These are phyloP conservation scores for Fusarium begoniae DNA, from an alignment of 2,329 filamentous ascomycete species.

Conservation along the genomic window DNA sequence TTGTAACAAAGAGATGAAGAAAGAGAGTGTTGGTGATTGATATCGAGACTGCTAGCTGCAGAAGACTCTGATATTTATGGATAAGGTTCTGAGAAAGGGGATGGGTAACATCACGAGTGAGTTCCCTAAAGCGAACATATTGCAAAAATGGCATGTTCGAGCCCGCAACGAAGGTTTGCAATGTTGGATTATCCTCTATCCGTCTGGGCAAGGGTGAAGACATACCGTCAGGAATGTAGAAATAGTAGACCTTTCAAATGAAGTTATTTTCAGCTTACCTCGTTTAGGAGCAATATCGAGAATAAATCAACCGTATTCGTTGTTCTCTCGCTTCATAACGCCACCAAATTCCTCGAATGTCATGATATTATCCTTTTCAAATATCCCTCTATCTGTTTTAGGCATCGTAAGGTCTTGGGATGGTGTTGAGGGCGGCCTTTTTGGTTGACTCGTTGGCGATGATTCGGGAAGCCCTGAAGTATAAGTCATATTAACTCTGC, in stretches of 20 bases:
- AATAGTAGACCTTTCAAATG: neutral
- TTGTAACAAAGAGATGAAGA: too few relatives aligned
- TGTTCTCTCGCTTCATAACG: neutral
- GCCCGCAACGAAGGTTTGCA: neutral
- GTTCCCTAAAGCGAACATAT: neutral
- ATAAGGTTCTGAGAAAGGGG: neutral
- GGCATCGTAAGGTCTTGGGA: neutral
- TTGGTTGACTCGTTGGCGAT: neutral
- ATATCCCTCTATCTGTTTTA: neutral
- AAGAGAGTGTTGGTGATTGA: neutral
- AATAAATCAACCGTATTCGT: neutral
- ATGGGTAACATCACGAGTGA: neutral
- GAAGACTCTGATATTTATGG: constrained; percentile 7
- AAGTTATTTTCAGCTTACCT: neutral
- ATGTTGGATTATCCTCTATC: neutral
- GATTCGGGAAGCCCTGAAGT: neutral
- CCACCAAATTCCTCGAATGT: neutral
- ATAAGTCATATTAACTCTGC: neutral
- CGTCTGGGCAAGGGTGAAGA: neutral
- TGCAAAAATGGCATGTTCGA: neutral
- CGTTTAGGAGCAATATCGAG: neutral
- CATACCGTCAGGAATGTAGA: neutral
- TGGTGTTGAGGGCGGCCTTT: neutral
- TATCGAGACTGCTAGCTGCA: neutral
- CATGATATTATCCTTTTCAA: neutral